Evolutionary conservation across 148 eudicot genomes (phyloP).

Genomic region (Beta vulgaris): DNA sequence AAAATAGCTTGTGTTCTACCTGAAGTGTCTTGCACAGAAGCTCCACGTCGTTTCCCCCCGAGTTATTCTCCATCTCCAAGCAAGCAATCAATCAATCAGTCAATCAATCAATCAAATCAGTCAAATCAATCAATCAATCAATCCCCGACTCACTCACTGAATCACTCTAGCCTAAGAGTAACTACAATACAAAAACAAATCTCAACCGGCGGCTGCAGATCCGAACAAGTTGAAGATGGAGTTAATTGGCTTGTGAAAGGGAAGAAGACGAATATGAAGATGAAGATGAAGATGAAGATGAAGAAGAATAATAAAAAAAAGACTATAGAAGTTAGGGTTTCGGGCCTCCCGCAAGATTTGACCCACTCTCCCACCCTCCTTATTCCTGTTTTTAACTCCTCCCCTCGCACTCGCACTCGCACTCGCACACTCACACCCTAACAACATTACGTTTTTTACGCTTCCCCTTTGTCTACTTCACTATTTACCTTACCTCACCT

Average conservation of each 20-base stretch:
- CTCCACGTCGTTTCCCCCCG: constrained; percentile 75
- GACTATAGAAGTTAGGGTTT: constrained; percentile 8
- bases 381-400: neutral
- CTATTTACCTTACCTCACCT: neutral
- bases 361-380: neutral
- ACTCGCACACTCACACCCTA: neutral
- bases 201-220: constrained; percentile 2
- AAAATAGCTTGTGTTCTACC: constrained; percentile 93
- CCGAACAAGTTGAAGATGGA: neutral
- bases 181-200: neutral
- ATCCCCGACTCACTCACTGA: neutral
- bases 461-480: neutral
- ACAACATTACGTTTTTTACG: constrained; percentile 4
- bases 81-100: neutral
- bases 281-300: neutral
- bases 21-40: constrained; percentile 82
- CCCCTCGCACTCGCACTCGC: neutral
- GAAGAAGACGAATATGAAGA: neutral
- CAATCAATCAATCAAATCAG: too few species aligned
- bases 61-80: constrained; percentile 49
- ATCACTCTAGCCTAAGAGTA: neutral
- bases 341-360: too few species aligned
- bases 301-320: too few species aligned
- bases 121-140: neutral
- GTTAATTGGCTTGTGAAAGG: too few species aligned